phyloP scores from a whole-genome alignment of 2,329 filamentous ascomycete species.

The Xylaria sp. region DNA sequence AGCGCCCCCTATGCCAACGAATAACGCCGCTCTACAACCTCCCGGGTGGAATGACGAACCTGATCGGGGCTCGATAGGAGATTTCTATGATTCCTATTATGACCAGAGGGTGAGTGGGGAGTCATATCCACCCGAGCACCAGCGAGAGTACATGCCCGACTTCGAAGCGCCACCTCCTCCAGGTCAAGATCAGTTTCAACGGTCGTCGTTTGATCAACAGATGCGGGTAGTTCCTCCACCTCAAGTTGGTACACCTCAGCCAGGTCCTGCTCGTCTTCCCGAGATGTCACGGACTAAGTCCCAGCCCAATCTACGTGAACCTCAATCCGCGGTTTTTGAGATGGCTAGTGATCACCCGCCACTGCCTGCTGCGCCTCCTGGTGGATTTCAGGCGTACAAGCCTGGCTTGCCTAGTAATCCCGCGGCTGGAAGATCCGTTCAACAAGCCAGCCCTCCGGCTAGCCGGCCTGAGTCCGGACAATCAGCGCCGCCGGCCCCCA shows the following conservation, averaged over 20 bases:
- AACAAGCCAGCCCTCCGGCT: constrained; percentile 39
- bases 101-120: constrained; percentile 44
- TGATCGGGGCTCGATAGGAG: constrained; percentile 51
- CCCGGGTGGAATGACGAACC: constrained; percentile 46
- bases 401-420: constrained; percentile 34
- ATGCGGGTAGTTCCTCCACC: constrained; percentile 47
- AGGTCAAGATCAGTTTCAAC: constrained; percentile 40
- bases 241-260: constrained; percentile 48
- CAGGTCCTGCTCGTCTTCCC: constrained; percentile 56
- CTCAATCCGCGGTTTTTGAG: constrained; percentile 74
- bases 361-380: constrained; percentile 55
- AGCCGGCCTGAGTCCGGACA: constrained; percentile 55
- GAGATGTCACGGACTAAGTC: constrained; percentile 67
- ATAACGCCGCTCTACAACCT: constrained; percentile 39
- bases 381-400: constrained; percentile 43
- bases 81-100: constrained; percentile 63
- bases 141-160: constrained; percentile 46
- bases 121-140: constrained; percentile 40
- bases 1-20: constrained; percentile 44
- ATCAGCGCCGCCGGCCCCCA: constrained; percentile 66
- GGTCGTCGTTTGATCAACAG: constrained; percentile 56
- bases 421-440: constrained; percentile 36
- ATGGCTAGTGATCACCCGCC: constrained; percentile 69
- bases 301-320: constrained; percentile 68
- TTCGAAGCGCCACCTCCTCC: constrained; percentile 48